Evolutionary conservation across 108 stramenopile species (phyloP).

Genomic region (Fragilaria radians): DNA sequence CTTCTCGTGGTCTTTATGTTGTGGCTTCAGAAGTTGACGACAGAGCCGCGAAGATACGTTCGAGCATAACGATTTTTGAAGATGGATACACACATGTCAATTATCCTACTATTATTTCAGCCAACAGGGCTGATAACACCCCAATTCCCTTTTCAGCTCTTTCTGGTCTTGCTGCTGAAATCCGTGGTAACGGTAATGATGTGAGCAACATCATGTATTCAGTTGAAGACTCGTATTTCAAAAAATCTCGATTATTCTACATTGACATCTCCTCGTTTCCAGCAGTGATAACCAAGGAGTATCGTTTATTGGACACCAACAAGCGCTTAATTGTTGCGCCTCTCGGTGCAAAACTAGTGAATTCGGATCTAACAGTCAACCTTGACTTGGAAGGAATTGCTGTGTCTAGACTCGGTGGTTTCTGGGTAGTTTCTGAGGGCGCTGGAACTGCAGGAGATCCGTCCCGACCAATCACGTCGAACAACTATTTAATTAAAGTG

Average conservation of each 20-base stretch:
- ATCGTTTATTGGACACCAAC: conserved; percentile 31
- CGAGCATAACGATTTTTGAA: conserved; percentile 34
- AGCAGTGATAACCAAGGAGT: conserved; percentile 15
- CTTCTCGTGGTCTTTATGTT: conserved; percentile 28
- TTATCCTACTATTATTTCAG: conserved; percentile 45
- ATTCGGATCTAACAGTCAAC: conserved; percentile 62
- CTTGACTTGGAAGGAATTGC: conserved; percentile 68
- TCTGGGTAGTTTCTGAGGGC: conserved; percentile 68
- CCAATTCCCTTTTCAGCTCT: conserved; percentile 55
- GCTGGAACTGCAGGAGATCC: conserved; percentile 43
- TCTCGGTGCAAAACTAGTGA: conserved; percentile 19
- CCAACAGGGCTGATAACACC: conserved; percentile 1
- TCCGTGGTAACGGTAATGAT: too few relatives aligned
- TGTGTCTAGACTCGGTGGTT: conserved; percentile 12
- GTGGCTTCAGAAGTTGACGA: conserved; percentile 52
- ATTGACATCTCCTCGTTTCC: conserved; percentile 36
- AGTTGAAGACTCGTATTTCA: conserved; percentile 50
- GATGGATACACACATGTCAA: conserved; percentile 5
- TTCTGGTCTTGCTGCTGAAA: conserved; percentile 37
- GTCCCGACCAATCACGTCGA: conserved; percentile 24
- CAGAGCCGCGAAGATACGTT: conserved; percentile 40
- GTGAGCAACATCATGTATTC: conserved; percentile 28
- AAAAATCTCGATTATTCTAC: conserved; percentile 40
- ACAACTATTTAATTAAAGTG: conserved; percentile 42
- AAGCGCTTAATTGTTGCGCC: conserved; percentile 16